phyloP scores from a whole-genome alignment of 2,329 filamentous ascomycete genomes.

The Cercospora beticola region DNA sequence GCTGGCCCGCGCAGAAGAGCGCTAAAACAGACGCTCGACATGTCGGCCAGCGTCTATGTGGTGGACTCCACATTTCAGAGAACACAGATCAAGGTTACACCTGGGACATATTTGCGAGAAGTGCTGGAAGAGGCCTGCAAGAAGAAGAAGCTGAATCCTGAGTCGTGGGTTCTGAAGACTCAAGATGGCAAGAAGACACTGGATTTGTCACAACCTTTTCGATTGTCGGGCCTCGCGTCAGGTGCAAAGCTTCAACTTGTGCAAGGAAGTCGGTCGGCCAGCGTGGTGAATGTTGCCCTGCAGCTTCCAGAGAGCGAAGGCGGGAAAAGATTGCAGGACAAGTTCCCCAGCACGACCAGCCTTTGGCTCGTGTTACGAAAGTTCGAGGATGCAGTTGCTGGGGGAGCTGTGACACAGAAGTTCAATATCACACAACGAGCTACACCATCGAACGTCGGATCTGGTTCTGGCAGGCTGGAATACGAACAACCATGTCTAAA shows the following conservation, averaged over 20 bases:
- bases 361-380: slow-evolving; percentile 88
- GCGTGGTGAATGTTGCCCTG: slow-evolving; percentile 83
- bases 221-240: slow-evolving; percentile 75
- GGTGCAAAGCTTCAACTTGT: slow-evolving; percentile 94
- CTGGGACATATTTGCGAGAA: slow-evolving; percentile 77
- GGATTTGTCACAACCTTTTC: slow-evolving; percentile 80
- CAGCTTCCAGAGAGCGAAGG: slow-evolving; percentile 76
- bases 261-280: slow-evolving; percentile 78
- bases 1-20: background rate
- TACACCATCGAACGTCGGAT: slow-evolving; percentile 60
- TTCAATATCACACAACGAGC: slow-evolving; percentile 81
- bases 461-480: slow-evolving; percentile 70
- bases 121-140: slow-evolving; percentile 83
- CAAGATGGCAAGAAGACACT: slow-evolving; percentile 75
- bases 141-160: slow-evolving; percentile 71
- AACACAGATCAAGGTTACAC: slow-evolving; percentile 77
- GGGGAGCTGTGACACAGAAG: slow-evolving; percentile 43
- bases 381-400: slow-evolving; percentile 76
- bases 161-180: slow-evolving; percentile 81
- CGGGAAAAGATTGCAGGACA: slow-evolving; percentile 68
- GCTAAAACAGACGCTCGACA: slow-evolving; percentile 40
- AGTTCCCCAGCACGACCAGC: slow-evolving; percentile 83
- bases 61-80: slow-evolving; percentile 77
- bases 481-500: slow-evolving; percentile 86
- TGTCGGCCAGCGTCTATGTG: slow-evolving; percentile 81